phyloP scores from a whole-genome alignment of 1,284 basidiomycete genomes.

The Trichosporon faecale region DNA sequence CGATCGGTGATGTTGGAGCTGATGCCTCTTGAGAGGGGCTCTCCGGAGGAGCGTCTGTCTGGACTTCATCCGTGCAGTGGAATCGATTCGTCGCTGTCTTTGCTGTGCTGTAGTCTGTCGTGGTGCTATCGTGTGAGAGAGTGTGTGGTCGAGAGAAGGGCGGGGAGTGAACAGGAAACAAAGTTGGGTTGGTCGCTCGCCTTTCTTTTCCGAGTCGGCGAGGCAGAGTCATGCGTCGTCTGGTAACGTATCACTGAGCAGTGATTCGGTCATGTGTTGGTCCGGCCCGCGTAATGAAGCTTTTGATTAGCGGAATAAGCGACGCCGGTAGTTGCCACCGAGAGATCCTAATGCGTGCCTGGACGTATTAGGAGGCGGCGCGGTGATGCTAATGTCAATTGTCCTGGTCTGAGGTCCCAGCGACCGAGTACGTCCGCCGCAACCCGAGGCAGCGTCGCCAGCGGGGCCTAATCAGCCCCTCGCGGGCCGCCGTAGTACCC shows the following conservation, averaged over 20 bases:
- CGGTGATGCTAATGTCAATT: background rate
- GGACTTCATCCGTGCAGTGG: conserved; percentile 13
- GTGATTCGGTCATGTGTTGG: conserved; percentile 9
- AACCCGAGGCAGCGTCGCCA: conserved; percentile 2
- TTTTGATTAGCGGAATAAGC: conserved; percentile 4
- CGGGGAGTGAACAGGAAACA: background rate
- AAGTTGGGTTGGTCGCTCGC: conserved; percentile 9
- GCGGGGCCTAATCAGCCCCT: conserved; percentile 10
- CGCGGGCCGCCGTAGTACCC: conserved; percentile 10
- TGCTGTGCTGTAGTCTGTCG: background rate
- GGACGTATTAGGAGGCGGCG: background rate
- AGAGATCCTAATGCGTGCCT: background rate
- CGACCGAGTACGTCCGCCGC: conserved; percentile 2
- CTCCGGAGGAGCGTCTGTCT: background rate
- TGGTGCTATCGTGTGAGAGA: background rate
- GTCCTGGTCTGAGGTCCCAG: background rate
- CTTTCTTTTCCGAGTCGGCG: conserved; percentile 4
- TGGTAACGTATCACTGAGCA: background rate
- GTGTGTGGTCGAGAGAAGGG: background rate
- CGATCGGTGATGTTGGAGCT: conserved; percentile 8
- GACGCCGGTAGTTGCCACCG: background rate
- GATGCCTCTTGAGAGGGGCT: conserved; percentile 9
- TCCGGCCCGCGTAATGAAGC: conserved; percentile 5
- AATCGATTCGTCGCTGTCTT: background rate
- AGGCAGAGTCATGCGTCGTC: conserved; percentile 2